These are phyloP conservation scores for Boletus vermiculosoides DNA, from an alignment of 768 basidiomycete species.

Conservation along the genomic window DNA sequence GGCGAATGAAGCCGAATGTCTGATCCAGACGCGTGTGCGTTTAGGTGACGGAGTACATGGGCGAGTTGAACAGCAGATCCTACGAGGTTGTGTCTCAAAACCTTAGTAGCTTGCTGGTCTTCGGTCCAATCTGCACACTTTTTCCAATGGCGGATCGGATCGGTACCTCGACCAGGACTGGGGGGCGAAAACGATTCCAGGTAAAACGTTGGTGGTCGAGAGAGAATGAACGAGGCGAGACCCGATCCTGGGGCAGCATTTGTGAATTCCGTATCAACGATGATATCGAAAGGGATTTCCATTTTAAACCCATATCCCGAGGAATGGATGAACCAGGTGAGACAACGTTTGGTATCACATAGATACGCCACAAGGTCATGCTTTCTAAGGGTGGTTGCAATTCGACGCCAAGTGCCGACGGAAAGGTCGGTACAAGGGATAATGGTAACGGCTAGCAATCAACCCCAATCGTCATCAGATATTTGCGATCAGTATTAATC, in stretches of 20 bases:
- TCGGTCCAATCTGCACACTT: slow-evolving; percentile 77
- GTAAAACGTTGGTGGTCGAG: slow-evolving; percentile 67
- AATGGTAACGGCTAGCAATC: slow-evolving; percentile 58
- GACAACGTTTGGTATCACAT: slow-evolving; percentile 60
- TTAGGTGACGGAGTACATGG: slow-evolving; percentile 52
- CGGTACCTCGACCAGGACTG: slow-evolving; percentile 28
- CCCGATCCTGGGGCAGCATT: slow-evolving; percentile 54
- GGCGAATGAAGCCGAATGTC: slow-evolving; percentile 40
- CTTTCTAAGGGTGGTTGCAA: slow-evolving; percentile 51
- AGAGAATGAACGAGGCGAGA: slow-evolving; percentile 61
- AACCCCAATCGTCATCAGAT: background rate
- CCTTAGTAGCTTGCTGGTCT: slow-evolving; percentile 60
- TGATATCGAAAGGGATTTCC: slow-evolving; percentile 70
- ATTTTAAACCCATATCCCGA: slow-evolving; percentile 79
- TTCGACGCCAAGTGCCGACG: slow-evolving; percentile 77
- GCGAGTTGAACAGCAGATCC: slow-evolving; percentile 62
- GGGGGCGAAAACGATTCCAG: slow-evolving; percentile 47
- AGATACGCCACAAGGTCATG: slow-evolving; percentile 77
- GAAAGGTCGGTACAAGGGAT: slow-evolving; percentile 75
- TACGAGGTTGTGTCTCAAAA: slow-evolving; percentile 62
- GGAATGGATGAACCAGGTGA: slow-evolving; percentile 80
- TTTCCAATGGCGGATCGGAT: slow-evolving; percentile 51
- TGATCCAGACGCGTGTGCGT: slow-evolving; percentile 29
- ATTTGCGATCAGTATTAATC: background rate
- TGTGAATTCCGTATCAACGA: slow-evolving; percentile 56